Percentiles rank a stretch among this genome's conserved stretches.
These are phyloP conservation scores for Vaccinium corymbosum DNA, from an alignment of 148 eudicot genomes.

Conservation along the genomic window DNA sequence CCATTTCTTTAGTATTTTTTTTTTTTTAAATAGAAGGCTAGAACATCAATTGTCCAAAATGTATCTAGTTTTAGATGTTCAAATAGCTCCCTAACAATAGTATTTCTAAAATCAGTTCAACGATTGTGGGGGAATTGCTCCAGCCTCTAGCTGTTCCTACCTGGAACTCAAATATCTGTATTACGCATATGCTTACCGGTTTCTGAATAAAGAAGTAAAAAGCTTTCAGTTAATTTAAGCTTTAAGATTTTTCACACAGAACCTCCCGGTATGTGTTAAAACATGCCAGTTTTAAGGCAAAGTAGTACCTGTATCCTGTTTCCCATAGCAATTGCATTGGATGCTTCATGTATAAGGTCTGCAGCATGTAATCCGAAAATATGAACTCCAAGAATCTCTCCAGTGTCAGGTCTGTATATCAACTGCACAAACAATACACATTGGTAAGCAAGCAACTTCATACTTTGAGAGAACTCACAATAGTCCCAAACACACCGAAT, in stretches of 20 bases:
- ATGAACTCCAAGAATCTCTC: slow-evolving; percentile 98
- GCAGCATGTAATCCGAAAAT: slow-evolving; percentile 99
- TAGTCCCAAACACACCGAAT: background rate
- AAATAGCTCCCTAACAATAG: background rate
- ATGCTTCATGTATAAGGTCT: slow-evolving; percentile 97
- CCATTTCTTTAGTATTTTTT: background rate
- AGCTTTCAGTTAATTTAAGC: background rate
- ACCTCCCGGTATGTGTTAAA: background rate
- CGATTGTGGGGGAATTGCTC: background rate
- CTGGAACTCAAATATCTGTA: background rate
- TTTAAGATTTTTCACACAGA: background rate
- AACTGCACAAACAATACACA: slow-evolving; percentile 47
- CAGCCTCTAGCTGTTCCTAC: background rate
- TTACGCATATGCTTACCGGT: background rate
- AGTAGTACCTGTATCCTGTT: slow-evolving; percentile 69
- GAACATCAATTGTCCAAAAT: background rate
- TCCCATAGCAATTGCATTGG: slow-evolving; percentile 95
- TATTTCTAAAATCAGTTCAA: background rate
- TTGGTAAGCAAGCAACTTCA: background rate
- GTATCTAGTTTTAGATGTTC: background rate
- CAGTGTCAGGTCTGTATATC: slow-evolving; percentile 96
- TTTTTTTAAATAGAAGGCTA: background rate
- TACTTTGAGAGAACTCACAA: background rate
- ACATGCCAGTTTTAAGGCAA: slow-evolving; percentile 4
- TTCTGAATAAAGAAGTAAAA: background rate